phyloP scores from a whole-genome alignment of 192 early-diverging fungal genomes.

The Dimargaris cristalligena region DNA sequence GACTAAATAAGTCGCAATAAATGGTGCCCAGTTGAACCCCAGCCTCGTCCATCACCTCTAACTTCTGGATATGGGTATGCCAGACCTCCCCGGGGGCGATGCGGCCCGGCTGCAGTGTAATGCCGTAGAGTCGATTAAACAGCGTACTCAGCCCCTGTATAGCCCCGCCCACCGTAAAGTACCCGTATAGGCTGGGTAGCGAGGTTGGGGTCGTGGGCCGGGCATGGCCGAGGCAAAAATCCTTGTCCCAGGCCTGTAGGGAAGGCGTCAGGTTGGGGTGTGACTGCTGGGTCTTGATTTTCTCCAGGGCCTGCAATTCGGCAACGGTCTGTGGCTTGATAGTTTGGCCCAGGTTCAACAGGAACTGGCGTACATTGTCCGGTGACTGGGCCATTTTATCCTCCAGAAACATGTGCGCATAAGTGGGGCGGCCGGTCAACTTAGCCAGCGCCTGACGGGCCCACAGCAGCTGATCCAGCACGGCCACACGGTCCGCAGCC shows the following conservation, averaged over 20 bases:
- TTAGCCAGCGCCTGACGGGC: constrained; percentile 55
- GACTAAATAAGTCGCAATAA: constrained; percentile 81
- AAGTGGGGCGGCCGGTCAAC: constrained; percentile 61
- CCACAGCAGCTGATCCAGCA: constrained; percentile 57
- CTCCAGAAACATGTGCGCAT: constrained; percentile 64
- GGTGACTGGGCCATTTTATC: constrained; percentile 90
- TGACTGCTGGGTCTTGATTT: constrained; percentile 17
- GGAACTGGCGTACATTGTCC: constrained; percentile 69
- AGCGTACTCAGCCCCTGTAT: constrained; percentile 77
- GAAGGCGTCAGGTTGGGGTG: constrained; percentile 2
- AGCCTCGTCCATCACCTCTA: constrained; percentile 78
- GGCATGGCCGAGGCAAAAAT: constrained; percentile 40
- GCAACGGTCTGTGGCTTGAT: constrained; percentile 35
- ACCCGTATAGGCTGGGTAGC: constrained; percentile 38
- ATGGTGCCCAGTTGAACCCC: constrained; percentile 78
- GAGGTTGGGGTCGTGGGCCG: constrained; percentile 20
- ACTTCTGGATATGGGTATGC: constrained; percentile 78
- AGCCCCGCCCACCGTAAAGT: constrained; percentile 76
- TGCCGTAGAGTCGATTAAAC: constrained; percentile 73
- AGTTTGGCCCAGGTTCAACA: constrained; percentile 45
- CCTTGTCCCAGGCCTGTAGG: constrained; percentile 71
- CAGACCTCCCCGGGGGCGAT: constrained; percentile 70
- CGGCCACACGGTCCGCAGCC: constrained; percentile 35
- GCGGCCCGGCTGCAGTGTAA: constrained; percentile 53
- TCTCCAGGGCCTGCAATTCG: constrained; percentile 35